Evolutionary conservation across 2,329 filamentous ascomycete species (phyloP).

Genomic region (Diaporthe velutina): DNA sequence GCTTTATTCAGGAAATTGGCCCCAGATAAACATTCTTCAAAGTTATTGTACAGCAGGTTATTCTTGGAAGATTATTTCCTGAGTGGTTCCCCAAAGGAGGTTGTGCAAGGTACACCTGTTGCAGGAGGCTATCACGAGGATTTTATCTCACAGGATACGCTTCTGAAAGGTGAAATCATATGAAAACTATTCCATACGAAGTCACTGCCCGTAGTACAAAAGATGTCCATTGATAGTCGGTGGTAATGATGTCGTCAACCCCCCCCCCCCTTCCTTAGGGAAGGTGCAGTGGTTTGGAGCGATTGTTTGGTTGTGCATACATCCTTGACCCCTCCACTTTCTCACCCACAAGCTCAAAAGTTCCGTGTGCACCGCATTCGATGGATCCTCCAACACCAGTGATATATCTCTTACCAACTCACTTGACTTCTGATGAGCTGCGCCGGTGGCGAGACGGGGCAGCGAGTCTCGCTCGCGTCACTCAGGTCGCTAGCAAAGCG

Average conservation of each 20-base stretch:
- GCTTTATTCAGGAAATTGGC: too few relatives aligned
- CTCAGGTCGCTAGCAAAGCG: slow-evolving; percentile 79
- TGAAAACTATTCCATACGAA: neutral
- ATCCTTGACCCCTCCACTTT: neutral
- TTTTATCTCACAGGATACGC: neutral
- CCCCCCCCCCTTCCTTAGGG: too few relatives aligned
- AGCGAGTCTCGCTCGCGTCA: slow-evolving; percentile 78
- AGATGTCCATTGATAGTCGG: neutral
- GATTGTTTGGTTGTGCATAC: neutral
- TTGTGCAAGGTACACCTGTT: neutral
- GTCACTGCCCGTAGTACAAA: neutral
- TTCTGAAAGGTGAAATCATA: neutral
- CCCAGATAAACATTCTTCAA: neutral
- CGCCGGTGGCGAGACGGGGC: slow-evolving; percentile 75
- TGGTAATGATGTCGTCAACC: slow-evolving; percentile 10
- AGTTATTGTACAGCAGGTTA: neutral
- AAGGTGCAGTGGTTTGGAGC: neutral
- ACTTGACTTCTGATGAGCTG: slow-evolving; percentile 74
- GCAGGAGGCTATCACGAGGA: neutral
- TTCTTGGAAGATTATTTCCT: neutral
- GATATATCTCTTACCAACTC: slow-evolving; percentile 80
- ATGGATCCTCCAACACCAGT: slow-evolving; percentile 64
- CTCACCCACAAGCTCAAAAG: neutral
- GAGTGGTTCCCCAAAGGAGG: neutral
- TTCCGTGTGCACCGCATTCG: neutral